Evolutionary conservation across 1,139 yeast species (phyloP).

Genomic region (Saccharomyces uvarum): DNA sequence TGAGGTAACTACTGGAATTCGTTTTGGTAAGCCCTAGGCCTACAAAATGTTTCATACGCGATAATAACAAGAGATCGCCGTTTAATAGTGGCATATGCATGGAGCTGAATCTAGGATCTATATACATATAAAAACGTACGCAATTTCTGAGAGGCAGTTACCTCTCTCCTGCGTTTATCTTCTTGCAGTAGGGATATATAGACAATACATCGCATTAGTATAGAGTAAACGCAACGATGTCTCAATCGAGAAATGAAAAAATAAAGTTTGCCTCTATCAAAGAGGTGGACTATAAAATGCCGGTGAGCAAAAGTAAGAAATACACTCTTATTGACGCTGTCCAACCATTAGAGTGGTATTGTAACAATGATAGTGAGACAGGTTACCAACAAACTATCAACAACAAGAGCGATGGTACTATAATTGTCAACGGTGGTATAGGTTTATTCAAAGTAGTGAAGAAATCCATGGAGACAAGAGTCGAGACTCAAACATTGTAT

Average conservation of each 20-base stretch:
- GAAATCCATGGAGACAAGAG: conserved; percentile 45
- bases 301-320: conserved; percentile 4
- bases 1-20: neutral
- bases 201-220: neutral
- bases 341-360: conserved; percentile 6
- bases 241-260: conserved; percentile 8
- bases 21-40: neutral
- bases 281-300: conserved; percentile 8
- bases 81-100: neutral
- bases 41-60: neutral
- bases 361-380: neutral
- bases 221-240: neutral
- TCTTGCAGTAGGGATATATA: neutral
- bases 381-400: neutral
- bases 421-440: neutral
- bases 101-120: neutral
- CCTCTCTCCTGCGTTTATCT: neutral
- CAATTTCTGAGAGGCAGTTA: neutral
- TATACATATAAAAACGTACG: neutral
- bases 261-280: conserved; percentile 12
- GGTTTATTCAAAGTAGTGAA: conserved; percentile 9
- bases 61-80: neutral
- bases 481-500: conserved; percentile 83
- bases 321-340: conserved; percentile 12
- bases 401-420: neutral